Conservation (phyloP, 2,329 filamentous ascomycete genomes). For the Shiraia bambusicola region DNA sequence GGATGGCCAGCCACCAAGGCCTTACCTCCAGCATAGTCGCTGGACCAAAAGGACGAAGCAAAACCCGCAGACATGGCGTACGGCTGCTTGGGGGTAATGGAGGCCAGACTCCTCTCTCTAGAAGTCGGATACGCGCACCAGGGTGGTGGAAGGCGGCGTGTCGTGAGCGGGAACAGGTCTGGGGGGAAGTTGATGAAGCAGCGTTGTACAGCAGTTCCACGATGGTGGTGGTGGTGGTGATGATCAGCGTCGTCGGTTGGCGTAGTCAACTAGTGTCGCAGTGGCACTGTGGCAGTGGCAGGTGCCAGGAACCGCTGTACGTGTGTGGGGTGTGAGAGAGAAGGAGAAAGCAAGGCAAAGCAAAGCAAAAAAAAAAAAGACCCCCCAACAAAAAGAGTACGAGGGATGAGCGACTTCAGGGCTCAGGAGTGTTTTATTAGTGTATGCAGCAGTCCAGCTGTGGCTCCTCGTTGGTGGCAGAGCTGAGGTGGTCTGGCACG, state of each 20-base stretch:
- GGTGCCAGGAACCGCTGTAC: slow-evolving; percentile 6
- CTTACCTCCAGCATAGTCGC: slow-evolving; percentile 92
- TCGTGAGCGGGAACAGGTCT: slow-evolving; percentile 28
- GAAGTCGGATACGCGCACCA: not conserved
- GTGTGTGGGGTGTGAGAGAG: not conserved
- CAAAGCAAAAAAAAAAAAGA: too few species aligned
- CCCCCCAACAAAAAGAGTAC: too few species aligned
- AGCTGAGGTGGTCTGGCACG: slow-evolving; percentile 15
- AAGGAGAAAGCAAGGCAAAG: not conserved
- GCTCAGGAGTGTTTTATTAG: slow-evolving; percentile 13
- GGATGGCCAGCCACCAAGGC: slow-evolving; percentile 44
- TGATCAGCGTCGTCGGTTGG: slow-evolving; percentile 7
- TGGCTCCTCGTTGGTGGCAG: slow-evolving; percentile 14
- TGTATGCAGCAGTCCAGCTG: slow-evolving; percentile 16
- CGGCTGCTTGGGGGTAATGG: not conserved
- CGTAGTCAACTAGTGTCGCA: slow-evolving; percentile 8
- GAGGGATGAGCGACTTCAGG: not conserved
- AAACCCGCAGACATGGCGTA: slow-evolving; percentile 58
- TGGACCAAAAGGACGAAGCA: slow-evolving; percentile 95
- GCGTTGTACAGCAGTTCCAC: slow-evolving; percentile 5
- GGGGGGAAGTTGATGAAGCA: slow-evolving; percentile 20
- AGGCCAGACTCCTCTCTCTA: not conserved
- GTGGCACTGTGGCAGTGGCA: slow-evolving; percentile 4
- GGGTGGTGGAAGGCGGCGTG: not conserved
- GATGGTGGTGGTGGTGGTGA: not conserved